Conservation (phyloP, 2,329 filamentous ascomycete species). For the Arthrobotrys pseudoclavata region DNA sequence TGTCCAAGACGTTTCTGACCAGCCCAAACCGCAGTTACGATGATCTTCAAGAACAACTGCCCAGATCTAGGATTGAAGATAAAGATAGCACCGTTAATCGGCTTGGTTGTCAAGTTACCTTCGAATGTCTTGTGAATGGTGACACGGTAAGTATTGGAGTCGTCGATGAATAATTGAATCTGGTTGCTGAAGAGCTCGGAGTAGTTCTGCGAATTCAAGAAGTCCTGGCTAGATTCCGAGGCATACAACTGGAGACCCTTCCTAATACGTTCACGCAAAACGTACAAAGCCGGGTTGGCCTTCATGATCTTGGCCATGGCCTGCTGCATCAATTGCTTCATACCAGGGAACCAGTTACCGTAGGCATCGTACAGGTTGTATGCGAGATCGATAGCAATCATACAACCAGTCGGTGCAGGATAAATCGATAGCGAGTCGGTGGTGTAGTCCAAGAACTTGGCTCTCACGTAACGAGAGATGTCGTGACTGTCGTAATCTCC, state of each 20-base stretch:
- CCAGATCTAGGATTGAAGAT: slow-evolving; percentile 99
- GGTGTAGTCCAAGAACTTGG: slow-evolving; percentile 98
- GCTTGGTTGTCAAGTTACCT: slow-evolving; percentile 98
- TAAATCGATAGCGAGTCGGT: slow-evolving; percentile 99
- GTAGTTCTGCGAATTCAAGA: slow-evolving; percentile 99
- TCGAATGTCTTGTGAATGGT: slow-evolving; percentile 99
- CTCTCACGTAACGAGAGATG: slow-evolving; percentile 95
- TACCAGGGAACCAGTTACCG: slow-evolving; percentile 96
- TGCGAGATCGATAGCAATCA: slow-evolving; percentile 97
- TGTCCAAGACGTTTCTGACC: slow-evolving; percentile 99
- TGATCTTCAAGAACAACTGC: slow-evolving; percentile 98
- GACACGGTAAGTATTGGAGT: slow-evolving; percentile 98
- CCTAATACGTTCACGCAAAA: slow-evolving; percentile 94
- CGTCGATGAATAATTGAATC: slow-evolving; percentile 98
- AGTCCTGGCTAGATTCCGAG: slow-evolving; percentile 98
- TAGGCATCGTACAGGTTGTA: slow-evolving; percentile 99
- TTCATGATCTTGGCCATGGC: slow-evolving; percentile 99
- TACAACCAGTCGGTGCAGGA: slow-evolving; percentile 93
- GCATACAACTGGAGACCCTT: slow-evolving; percentile 98
- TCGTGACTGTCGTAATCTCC: slow-evolving; percentile 99
- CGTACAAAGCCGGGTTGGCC: slow-evolving; percentile 95
- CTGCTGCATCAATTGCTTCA: slow-evolving; percentile 95
- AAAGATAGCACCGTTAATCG: slow-evolving; percentile 99
- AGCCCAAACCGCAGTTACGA: slow-evolving; percentile 99
- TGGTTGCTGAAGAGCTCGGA: slow-evolving; percentile 99